Evolutionary conservation across 2,329 filamentous ascomycete species (phyloP).

Genomic region (Penicillium oxalicum): DNA sequence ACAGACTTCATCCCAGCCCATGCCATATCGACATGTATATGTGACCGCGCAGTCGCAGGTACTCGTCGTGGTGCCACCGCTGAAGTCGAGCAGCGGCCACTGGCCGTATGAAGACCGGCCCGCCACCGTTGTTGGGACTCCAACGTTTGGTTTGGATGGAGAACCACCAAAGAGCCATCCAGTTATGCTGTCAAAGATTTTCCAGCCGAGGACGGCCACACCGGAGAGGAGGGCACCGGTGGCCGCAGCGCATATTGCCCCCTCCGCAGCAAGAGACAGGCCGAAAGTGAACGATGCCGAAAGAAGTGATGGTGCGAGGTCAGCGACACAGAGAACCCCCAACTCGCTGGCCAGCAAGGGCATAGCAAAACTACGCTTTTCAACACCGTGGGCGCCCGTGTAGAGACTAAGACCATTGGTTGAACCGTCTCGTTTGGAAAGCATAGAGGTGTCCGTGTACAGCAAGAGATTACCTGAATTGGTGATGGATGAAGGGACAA

Average conservation of each 20-base stretch:
- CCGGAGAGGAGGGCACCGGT: neutral
- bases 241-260: neutral
- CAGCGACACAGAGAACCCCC: neutral
- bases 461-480: neutral
- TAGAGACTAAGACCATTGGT: neutral
- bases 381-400: neutral
- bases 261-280: slow-evolving; percentile 1
- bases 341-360: neutral
- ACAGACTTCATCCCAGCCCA: slow-evolving; percentile 4
- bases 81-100: slow-evolving; percentile 1
- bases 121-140: neutral
- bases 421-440: neutral
- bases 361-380: neutral
- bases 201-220: neutral
- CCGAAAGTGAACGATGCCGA: neutral
- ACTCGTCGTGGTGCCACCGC: neutral
- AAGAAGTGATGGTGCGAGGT: neutral
- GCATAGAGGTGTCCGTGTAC: neutral
- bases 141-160: slow-evolving; percentile 1
- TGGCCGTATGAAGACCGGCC: neutral
- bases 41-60: slow-evolving; percentile 2
- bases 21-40: slow-evolving; percentile 2
- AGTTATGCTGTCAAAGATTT: neutral
- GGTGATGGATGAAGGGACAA: slow-evolving; percentile 2
- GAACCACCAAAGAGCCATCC: neutral